Evolutionary conservation across 805 yeast species (phyloP).

Genomic region (Tetrapisispora pingtungensis): DNA sequence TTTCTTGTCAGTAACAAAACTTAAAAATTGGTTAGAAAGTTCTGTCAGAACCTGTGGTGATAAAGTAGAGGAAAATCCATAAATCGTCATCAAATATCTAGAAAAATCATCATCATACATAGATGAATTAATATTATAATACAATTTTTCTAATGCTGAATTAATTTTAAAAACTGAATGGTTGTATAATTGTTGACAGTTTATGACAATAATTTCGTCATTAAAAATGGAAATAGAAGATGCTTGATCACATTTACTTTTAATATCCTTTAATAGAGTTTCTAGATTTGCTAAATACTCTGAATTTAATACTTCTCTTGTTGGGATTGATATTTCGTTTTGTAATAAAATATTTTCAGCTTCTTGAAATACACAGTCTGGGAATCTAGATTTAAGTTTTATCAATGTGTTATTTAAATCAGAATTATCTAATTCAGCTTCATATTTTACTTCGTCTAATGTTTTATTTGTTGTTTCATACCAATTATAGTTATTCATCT

Average conservation of each 20-base stretch:
- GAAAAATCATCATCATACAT: slow-evolving; percentile 22
- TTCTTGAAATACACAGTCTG: slow-evolving; percentile 40
- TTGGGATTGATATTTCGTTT: slow-evolving; percentile 14
- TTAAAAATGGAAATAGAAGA: slow-evolving; percentile 39
- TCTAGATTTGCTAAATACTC: slow-evolving; percentile 62
- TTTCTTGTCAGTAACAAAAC: slow-evolving; percentile 29
- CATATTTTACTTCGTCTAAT: slow-evolving; percentile 27
- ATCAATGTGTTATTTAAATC: slow-evolving; percentile 36
- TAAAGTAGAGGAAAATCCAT: slow-evolving; percentile 34
- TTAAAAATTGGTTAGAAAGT: slow-evolving; percentile 30
- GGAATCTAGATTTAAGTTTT: slow-evolving; percentile 39
- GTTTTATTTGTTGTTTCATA: slow-evolving; percentile 20
- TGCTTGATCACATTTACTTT: slow-evolving; percentile 50
- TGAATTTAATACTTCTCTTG: slow-evolving; percentile 23
- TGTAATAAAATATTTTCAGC: slow-evolving; percentile 31
- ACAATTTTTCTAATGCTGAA: slow-evolving; percentile 22
- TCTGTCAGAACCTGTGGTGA: slow-evolving; percentile 29
- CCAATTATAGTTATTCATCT: slow-evolving; percentile 18
- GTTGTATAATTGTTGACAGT: slow-evolving; percentile 25
- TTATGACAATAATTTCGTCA: slow-evolving; percentile 22
- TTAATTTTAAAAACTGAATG: slow-evolving; percentile 24
- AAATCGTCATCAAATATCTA: slow-evolving; percentile 26
- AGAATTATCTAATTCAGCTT: slow-evolving; percentile 37
- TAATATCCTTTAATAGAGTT: slow-evolving; percentile 61
- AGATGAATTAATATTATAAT: slow-evolving; percentile 15